Evolutionary conservation across 1,284 basidiomycete genomes (phyloP), one percentile per base, ranked within the genome.

Genomic region (Wallemia hederae): DNA sequence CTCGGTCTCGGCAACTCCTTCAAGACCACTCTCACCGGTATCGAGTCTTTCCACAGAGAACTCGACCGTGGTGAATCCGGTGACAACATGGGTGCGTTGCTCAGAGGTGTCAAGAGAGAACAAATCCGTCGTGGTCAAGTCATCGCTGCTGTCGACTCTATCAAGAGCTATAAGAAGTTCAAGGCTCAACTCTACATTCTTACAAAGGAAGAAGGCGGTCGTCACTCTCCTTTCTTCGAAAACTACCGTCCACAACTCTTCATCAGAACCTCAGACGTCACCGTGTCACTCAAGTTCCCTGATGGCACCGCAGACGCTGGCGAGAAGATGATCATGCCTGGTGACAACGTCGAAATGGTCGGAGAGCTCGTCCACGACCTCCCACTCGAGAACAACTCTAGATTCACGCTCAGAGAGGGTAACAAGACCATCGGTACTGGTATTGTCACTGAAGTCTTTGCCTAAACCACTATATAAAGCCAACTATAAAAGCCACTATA

Each of bases 1-100:
- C 72, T 99, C 66, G 94, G 94, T 66, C 76, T 89, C 63, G 92
- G 91, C 62, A 73, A 76, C 61, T 75, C 75, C 63, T 74, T 89
- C 72, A 97, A 94, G 79, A 94, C 92, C 15, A 92, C 84, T 29
- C 75, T 99, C 62, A 99, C 91, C 66, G 91, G 91, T 66, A 90
- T 97, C 69, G 87, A 98, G 74, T 97, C 96, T 87, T 98, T 98
- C 82, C 91, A 96, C 78, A 97, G 96, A 77, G 94, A 99, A 75
- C 80, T 99, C 63, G 94, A 98, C 61, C 81, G 90, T 80, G 92
- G 89, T 64, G 88, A 97, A 73, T 92, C 94, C 65, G 94, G 94
- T 70, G 94, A 99, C 75, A 98, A 98, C 78, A 97, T 97, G 89
- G 94, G 94, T 68, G 87, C 85, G 62, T 77, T 99, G 58, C 81